Evolutionary conservation across 1,139 yeast genomes (phyloP).

Genomic region (Yamadazyma songkhlaensis): DNA sequence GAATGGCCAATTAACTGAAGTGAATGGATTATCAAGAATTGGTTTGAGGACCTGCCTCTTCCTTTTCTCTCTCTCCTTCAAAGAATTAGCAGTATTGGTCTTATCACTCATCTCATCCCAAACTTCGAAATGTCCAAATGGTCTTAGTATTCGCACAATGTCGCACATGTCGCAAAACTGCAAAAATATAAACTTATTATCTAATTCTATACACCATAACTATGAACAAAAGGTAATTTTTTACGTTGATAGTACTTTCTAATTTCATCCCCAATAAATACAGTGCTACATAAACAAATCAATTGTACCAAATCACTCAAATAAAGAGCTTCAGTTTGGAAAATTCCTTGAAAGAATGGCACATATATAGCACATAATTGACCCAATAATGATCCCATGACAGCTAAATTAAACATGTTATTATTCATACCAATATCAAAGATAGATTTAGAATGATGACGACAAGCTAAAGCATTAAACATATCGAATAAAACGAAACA

Average conservation of each 20-base stretch:
- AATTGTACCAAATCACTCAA: slow-evolving; percentile 66
- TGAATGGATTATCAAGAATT: slow-evolving; percentile 57
- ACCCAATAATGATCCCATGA: slow-evolving; percentile 85
- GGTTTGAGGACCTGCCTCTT: slow-evolving; percentile 58
- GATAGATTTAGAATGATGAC: slow-evolving; percentile 79
- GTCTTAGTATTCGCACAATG: too few relatives aligned
- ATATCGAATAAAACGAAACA: slow-evolving; percentile 93
- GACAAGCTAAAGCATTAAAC: slow-evolving; percentile 92
- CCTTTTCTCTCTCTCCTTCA: slow-evolving; percentile 42
- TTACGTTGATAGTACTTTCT: slow-evolving; percentile 44
- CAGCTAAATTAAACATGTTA: slow-evolving; percentile 90
- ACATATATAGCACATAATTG: slow-evolving; percentile 90
- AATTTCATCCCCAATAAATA: slow-evolving; percentile 80
- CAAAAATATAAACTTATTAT: not conserved
- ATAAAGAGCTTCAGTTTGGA: slow-evolving; percentile 88
- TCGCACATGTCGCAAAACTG: too few relatives aligned
- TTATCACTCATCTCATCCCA: slow-evolving; percentile 3
- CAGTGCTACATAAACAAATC: slow-evolving; percentile 66
- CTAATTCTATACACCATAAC: slow-evolving; percentile 5
- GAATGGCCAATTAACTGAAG: slow-evolving; percentile 54
- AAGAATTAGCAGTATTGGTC: slow-evolving; percentile 20
- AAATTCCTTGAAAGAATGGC: slow-evolving; percentile 85
- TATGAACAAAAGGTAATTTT: slow-evolving; percentile 12
- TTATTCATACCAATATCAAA: slow-evolving; percentile 76
- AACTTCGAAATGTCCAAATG: too few relatives aligned